Conservation (phyloP, 306 rosid species). For the Sesbania bispinosa region DNA sequence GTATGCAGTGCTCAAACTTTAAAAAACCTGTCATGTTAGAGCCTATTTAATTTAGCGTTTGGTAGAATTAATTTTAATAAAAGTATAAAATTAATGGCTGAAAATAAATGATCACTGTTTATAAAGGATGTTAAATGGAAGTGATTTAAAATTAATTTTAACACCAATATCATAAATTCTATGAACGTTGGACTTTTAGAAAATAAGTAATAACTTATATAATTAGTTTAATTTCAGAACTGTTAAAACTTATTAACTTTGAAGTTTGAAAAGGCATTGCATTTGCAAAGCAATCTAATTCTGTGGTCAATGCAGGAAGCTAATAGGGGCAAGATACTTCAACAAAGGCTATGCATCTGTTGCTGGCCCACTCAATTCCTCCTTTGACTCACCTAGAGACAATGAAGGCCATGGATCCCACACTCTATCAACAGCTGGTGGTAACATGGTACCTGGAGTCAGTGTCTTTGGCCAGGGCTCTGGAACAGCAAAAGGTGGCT, state of each 20-base stretch:
- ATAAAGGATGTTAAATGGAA: no score
- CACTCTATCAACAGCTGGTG: conserved; percentile 74
- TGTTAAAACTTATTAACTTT: neutral
- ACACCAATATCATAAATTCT: no score
- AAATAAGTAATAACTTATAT: no score
- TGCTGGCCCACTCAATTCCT: conserved; percentile 50
- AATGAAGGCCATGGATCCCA: conserved; percentile 69
- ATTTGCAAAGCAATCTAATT: neutral
- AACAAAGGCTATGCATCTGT: conserved; percentile 40
- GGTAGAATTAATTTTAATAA: no score
- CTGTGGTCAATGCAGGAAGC: conserved; percentile 38
- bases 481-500: conserved; percentile 87
- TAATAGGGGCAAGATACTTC: conserved; percentile 72
- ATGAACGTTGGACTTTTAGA: no score
- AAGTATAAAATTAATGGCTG: no score
- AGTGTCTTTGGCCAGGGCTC: conserved; percentile 49
- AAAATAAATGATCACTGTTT: no score
- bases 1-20: no score
- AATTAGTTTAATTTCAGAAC: no score
- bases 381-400: conserved; percentile 71
- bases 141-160: no score
- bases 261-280: neutral
- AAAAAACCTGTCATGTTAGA: no score
- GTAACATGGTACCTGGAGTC: conserved; percentile 47
- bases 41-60: no score